Evolutionary conservation across 2,329 filamentous ascomycete genomes (phyloP), one percentile per base, ranked within the genome.

Genomic region (Ramularia endophylla): DNA sequence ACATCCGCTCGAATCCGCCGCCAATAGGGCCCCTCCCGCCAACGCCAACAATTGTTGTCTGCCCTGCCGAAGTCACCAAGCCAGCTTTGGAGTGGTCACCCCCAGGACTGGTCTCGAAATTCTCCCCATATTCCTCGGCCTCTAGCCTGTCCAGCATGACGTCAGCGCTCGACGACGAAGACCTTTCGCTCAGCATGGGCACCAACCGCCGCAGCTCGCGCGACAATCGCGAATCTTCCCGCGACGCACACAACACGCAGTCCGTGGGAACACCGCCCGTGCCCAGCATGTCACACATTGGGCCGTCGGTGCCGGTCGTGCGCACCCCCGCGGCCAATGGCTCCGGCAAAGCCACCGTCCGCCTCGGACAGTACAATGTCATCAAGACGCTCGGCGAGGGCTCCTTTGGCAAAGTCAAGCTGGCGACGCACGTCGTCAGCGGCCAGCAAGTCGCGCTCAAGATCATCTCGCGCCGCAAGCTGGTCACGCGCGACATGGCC

Each of bases 371-470:
- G 66, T 98, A 98, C 71, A 85, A 85, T 57, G 83, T 95, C 43
- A 75, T 95, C 55, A 83, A 82, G 63, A 95, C 90, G 12, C 76
- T 98, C 11, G 92, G 92, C 42, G 92, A 98, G 69, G 92, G 92
- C 34, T 95, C 89, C 2, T 98, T 98, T 64, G 92, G 92, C 57
- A 98, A 98, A 71, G 92, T 98, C 64, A 97, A 97, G 73, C 78
- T 98, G 56, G 92, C 92, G 16, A 85, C 89, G 30, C 92, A 98
- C 63, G 81, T 87, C 58, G 81, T 88, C 54, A 97, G 87, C 53
- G 86, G 86, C 51, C 89, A 97, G 66, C 87, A 95, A 70, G 92
- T 98, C 37, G 92, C 92, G 19, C 77, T 98, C 61, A 98, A 98
- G 75, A 95, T 97, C 61, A 98, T 98, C 60, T 86, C 88, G 30